Evolutionary conservation across 2,329 filamentous ascomycete genomes (phyloP).

Genomic region (Pseudogymnoascus sp.): DNA sequence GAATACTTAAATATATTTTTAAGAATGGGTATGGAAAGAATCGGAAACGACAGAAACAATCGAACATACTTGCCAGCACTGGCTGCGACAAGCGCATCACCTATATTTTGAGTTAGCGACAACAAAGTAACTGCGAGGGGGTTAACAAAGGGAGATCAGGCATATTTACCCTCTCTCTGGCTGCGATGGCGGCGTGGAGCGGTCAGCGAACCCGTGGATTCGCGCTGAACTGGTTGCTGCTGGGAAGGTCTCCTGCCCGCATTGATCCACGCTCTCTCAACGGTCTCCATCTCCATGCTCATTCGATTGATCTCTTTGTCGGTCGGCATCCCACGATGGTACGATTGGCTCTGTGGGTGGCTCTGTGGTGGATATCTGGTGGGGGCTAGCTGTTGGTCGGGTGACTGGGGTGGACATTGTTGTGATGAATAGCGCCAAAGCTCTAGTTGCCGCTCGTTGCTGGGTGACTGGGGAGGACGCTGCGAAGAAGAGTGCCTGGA

Average conservation of each 20-base stretch:
- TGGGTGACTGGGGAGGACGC: background rate
- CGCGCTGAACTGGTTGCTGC: background rate
- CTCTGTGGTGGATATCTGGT: background rate
- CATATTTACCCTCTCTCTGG: slow-evolving; percentile 2
- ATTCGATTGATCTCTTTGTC: slow-evolving; percentile 1
- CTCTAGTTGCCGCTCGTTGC: background rate
- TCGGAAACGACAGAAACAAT: background rate
- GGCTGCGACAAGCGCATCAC: background rate
- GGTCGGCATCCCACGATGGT: background rate
- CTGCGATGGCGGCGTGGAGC: slow-evolving; percentile 1
- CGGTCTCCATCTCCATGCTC: background rate
- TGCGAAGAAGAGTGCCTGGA: background rate
- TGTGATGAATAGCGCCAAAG: background rate
- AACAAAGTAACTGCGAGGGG: background rate
- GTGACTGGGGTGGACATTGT: background rate
- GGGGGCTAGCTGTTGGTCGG: background rate
- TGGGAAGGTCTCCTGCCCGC: background rate
- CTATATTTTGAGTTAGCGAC: background rate
- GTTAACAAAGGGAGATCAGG: background rate
- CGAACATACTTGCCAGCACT: background rate
- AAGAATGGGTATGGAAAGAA: background rate
- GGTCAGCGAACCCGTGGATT: background rate
- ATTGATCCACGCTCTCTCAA: background rate
- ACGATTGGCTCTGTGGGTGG: background rate
- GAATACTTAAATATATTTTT: background rate